phyloP scores from a whole-genome alignment of 331 rosid species.

The Quercus tomentella region DNA sequence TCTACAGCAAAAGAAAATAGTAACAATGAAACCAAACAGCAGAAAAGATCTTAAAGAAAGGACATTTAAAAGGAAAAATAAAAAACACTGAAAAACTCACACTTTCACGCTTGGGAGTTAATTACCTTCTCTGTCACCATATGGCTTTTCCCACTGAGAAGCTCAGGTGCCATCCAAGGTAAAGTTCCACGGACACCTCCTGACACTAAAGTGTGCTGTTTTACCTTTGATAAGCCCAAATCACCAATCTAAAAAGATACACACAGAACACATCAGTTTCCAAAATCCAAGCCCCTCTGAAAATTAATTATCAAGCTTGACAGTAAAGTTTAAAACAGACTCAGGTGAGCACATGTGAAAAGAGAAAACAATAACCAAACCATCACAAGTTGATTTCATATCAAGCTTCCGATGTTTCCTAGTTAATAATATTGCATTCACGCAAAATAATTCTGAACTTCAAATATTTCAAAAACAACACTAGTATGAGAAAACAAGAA shows the following conservation, averaged over 20 bases:
- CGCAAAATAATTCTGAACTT: not conserved
- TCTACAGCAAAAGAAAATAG: constrained; percentile 50
- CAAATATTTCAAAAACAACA: not conserved
- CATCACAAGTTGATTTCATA: not conserved
- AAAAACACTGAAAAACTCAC: not conserved
- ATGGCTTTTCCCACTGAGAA: constrained; percentile 93
- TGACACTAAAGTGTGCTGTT: constrained; percentile 93
- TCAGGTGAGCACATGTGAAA: not conserved
- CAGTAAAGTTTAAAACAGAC: not conserved
- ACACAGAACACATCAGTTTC: constrained; percentile 17
- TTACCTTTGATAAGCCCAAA: constrained; percentile 98
- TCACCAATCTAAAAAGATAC: constrained; percentile 79
- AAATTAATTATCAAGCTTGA: not conserved
- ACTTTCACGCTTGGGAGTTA: constrained; percentile 7
- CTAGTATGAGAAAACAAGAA: not conserved
- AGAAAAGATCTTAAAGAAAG: constrained; percentile 8
- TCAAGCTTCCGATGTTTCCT: not conserved
- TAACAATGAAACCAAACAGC: constrained; percentile 14
- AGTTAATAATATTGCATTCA: not conserved
- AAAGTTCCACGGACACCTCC: constrained; percentile 99
- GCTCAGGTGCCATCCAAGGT: constrained; percentile 99
- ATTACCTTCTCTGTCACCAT: constrained; percentile 97
- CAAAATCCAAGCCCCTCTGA: not conserved
- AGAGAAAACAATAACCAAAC: not conserved
- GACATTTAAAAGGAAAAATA: not conserved